Conservation (phyloP, 768 basidiomycete species). For the Amanita subjunquillea region DNA sequence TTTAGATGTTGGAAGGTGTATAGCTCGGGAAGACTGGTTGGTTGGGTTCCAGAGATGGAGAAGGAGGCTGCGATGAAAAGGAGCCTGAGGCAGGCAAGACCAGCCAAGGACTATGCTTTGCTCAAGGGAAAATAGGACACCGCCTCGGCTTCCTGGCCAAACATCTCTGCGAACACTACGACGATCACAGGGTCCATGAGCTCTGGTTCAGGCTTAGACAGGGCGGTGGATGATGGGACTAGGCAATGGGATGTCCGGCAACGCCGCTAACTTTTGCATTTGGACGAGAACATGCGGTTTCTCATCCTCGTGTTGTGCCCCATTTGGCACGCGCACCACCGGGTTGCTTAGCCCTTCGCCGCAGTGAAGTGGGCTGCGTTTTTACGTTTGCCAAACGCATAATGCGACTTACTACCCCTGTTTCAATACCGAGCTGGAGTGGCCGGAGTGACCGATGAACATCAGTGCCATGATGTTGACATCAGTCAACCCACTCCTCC, state of each 20-base stretch:
- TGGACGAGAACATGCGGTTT: conserved; percentile 14
- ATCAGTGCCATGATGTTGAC: too few species aligned
- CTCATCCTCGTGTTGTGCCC: too few species aligned
- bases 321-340: too few species aligned
- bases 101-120: not conserved
- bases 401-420: too few species aligned
- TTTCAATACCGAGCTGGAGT: too few species aligned
- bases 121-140: not conserved
- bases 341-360: too few species aligned
- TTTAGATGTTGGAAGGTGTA: conserved; percentile 25
- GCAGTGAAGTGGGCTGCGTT: too few species aligned
- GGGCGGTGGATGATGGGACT: conserved; percentile 23
- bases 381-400: too few species aligned
- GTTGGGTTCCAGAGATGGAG: conserved; percentile 26
- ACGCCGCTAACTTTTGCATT: conserved; percentile 15
- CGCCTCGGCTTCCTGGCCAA: conserved; percentile 1
- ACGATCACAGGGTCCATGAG: not conserved
- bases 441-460: too few species aligned
- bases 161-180: not conserved
- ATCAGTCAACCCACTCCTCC: too few species aligned
- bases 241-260: conserved; percentile 17
- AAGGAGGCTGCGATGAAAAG: conserved; percentile 14
- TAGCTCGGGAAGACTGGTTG: conserved; percentile 36
- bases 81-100: conserved; percentile 7
- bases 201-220: not conserved